Conservation (phyloP, 2,329 filamentous ascomycete genomes). For the Colletotrichum musicola region DNA sequence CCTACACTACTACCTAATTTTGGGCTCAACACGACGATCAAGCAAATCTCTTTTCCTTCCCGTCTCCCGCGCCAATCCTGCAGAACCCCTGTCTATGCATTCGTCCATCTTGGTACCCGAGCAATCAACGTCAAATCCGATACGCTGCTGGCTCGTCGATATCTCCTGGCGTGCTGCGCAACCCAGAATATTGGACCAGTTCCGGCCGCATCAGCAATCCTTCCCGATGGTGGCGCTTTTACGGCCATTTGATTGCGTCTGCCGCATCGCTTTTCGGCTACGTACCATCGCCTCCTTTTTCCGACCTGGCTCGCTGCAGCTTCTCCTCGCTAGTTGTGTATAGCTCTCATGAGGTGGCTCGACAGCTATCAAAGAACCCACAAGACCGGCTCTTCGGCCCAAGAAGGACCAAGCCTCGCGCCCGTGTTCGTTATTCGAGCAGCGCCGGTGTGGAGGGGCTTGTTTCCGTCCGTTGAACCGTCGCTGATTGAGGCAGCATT, state of each 20-base stretch:
- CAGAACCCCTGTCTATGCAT: constrained; percentile 18
- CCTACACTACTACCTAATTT: neutral
- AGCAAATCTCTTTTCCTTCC: neutral
- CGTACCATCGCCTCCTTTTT: constrained; percentile 18
- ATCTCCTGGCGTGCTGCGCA: constrained; percentile 23
- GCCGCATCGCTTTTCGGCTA: neutral
- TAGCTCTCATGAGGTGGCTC: neutral
- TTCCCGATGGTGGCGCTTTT: constrained; percentile 25
- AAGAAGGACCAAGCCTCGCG: constrained; percentile 14
- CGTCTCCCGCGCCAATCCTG: constrained; percentile 1
- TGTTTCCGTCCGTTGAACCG: neutral
- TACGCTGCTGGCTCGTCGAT: constrained; percentile 1
- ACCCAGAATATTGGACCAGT: constrained; percentile 13
- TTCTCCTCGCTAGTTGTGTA: neutral
- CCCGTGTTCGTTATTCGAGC: neutral
- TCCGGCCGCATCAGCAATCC: neutral
- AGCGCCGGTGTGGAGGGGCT: neutral
- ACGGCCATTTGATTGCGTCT: constrained; percentile 11
- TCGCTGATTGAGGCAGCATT: neutral
- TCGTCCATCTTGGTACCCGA: constrained; percentile 7
- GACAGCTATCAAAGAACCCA: constrained; percentile 12
- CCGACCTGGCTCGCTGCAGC: neutral
- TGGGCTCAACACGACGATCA: neutral
- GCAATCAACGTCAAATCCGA: neutral
- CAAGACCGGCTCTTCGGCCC: neutral